Conservation (phyloP, 495 filamentous ascomycete genomes). For the Aspergillus ostianus region DNA sequence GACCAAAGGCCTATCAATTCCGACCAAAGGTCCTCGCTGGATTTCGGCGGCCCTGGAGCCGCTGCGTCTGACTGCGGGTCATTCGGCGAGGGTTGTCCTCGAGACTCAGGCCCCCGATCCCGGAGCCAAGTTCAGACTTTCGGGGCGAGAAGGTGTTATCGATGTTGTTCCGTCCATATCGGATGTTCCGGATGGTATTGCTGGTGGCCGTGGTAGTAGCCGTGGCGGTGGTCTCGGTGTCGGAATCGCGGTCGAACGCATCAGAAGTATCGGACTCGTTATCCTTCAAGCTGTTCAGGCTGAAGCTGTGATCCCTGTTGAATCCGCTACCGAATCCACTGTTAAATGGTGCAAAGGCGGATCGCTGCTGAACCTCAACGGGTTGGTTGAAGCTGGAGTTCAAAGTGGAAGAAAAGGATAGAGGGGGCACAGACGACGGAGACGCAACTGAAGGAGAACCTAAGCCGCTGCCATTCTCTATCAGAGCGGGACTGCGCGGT, state of each 20-base stretch:
- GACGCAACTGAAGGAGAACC: constrained; percentile 21
- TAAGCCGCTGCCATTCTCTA: constrained; percentile 17
- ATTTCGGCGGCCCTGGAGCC: constrained; percentile 10
- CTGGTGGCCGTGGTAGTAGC: constrained; percentile 37
- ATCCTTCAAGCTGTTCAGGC: constrained; percentile 33
- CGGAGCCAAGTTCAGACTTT: constrained; percentile 36
- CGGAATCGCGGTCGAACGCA: constrained; percentile 41
- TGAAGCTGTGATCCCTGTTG: constrained; percentile 35
- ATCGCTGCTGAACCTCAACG: constrained; percentile 24
- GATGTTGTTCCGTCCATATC: constrained; percentile 29
- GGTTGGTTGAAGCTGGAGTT: constrained; percentile 36
- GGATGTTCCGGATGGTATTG: constrained; percentile 40
- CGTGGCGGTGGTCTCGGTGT: constrained; percentile 41
- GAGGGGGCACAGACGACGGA: constrained; percentile 23
- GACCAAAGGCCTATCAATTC: too few relatives aligned
- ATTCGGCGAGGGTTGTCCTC: constrained; percentile 41
- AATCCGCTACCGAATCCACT: constrained; percentile 13
- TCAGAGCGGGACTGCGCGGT: constrained; percentile 7
- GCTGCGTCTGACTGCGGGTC: constrained; percentile 43
- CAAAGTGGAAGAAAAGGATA: constrained; percentile 34
- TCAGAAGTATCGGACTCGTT: constrained; percentile 35
- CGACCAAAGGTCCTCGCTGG: not conserved
- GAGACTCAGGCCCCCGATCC: constrained; percentile 41
- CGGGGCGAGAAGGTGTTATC: constrained; percentile 32
- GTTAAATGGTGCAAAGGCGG: constrained; percentile 17